A percentile compares a stretch with the other conserved stretches of the same genome.
Conservation (phyloP, 805 yeast species). For the Alloascoidea hylecoeti region DNA sequence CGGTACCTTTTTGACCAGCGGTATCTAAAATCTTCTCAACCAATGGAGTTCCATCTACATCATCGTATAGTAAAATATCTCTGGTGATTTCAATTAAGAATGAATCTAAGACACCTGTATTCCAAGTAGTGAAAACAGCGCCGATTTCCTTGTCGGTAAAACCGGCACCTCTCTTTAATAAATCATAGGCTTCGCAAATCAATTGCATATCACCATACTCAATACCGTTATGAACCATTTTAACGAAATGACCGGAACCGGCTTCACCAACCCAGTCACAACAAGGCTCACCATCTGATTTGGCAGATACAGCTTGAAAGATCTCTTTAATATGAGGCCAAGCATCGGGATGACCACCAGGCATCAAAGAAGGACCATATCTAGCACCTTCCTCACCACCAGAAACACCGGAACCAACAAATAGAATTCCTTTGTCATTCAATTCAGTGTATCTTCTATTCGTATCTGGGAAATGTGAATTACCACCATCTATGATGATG, state of each 20-base stretch:
- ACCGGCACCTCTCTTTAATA: conserved; percentile 89
- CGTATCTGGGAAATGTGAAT: conserved; percentile 97
- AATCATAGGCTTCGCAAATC: conserved; percentile 95
- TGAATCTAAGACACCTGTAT: conserved; percentile 94
- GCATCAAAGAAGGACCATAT: conserved; percentile 98
- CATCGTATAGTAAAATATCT: conserved; percentile 83
- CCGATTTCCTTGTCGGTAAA: conserved; percentile 86
- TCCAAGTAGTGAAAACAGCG: conserved; percentile 86
- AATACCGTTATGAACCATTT: conserved; percentile 99
- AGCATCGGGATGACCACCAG: conserved; percentile 96
- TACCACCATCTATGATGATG: conserved; percentile 98
- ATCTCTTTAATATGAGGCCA: conserved; percentile 98
- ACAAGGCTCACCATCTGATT: conserved; percentile 97
- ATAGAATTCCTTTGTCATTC: conserved; percentile 72
- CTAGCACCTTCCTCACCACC: conserved; percentile 99
- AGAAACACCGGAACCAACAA: conserved; percentile 98
- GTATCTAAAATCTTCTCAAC: conserved; percentile 93
- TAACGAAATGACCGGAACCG: conserved; percentile 97
- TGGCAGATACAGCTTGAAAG: conserved; percentile 93
- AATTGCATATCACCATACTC: conserved; percentile 99
- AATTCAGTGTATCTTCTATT: conserved; percentile 93
- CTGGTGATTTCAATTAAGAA: conserved; percentile 94
- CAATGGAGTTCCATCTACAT: conserved; percentile 80
- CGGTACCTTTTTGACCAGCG: conserved; percentile 99
- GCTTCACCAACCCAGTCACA: conserved; percentile 99